Percentiles rank a stretch among this genome's conserved stretches.
These are phyloP conservation scores for Tilletia caries DNA, from an alignment of 1,284 basidiomycete genomes.

Conservation along the genomic window DNA sequence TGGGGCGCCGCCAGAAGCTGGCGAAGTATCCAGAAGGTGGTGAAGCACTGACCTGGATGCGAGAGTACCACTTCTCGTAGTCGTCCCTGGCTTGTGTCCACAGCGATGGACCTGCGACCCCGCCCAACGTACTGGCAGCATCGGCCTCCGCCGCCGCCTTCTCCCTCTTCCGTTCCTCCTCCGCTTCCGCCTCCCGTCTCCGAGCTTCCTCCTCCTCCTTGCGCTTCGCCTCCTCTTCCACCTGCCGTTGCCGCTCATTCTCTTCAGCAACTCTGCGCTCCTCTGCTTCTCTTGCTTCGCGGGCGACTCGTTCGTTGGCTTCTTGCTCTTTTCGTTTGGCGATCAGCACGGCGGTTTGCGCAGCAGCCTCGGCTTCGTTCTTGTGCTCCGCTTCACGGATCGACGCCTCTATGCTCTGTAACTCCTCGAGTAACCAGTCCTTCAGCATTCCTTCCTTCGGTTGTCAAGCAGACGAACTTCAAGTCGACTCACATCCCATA, in stretches of 20 bases:
- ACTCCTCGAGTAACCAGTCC: too few relatives aligned
- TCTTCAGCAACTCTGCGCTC: slow-evolving; percentile 37
- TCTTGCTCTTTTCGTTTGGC: slow-evolving; percentile 36
- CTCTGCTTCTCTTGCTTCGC: slow-evolving; percentile 36
- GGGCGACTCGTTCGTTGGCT: slow-evolving; percentile 40
- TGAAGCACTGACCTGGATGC: slow-evolving; percentile 24
- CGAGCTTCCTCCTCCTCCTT: slow-evolving; percentile 28
- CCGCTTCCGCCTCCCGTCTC: slow-evolving; percentile 27
- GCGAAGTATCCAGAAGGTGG: background rate
- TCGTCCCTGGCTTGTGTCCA: slow-evolving; percentile 30
- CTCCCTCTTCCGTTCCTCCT: slow-evolving; percentile 22
- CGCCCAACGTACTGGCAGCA: slow-evolving; percentile 17
- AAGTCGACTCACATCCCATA: slow-evolving; percentile 35
- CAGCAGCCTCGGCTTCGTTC: slow-evolving; percentile 28
- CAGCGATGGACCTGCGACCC: slow-evolving; percentile 32
- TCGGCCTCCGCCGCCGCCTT: slow-evolving; percentile 13
- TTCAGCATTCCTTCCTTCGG: too few relatives aligned
- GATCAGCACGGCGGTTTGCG: slow-evolving; percentile 37
- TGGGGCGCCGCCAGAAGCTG: too few relatives aligned
- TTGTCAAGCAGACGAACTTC: background rate
- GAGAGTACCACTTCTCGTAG: slow-evolving; percentile 33
- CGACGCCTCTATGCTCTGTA: slow-evolving; percentile 34
- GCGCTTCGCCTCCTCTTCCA: slow-evolving; percentile 13
- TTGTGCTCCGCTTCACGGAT: slow-evolving; percentile 44
- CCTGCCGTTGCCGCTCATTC: slow-evolving; percentile 24